Percentiles rank a stretch among this genome's conserved stretches.
These are phyloP conservation scores for Plantago elongata DNA, from an alignment of 257 asterid species.

Conservation along the genomic window DNA sequence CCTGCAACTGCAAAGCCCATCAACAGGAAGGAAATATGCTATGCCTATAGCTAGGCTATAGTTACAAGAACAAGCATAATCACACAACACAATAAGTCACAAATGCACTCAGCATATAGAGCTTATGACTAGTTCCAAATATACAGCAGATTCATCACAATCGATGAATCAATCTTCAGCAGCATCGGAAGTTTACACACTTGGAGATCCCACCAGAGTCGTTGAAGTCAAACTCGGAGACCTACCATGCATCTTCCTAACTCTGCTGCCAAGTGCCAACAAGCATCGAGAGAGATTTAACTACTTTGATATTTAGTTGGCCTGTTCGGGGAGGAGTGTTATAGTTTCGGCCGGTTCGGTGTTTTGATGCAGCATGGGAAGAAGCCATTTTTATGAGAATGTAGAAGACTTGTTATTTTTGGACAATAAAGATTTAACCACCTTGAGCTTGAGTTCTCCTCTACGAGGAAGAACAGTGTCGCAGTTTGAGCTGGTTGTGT, in stretches of 20 bases:
- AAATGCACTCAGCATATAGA: not conserved
- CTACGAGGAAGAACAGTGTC: not conserved
- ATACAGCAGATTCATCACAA: not conserved
- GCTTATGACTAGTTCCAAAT: not conserved
- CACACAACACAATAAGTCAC: not conserved
- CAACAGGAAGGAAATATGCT: not conserved
- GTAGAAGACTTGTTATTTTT: too few species aligned
- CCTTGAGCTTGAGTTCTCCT: not conserved
- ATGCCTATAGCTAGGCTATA: too few species aligned
- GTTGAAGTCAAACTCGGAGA: not conserved
- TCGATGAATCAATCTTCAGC: not conserved
- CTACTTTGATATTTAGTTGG: too few species aligned
- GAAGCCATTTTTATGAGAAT: too few species aligned
- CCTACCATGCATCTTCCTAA: not conserved
- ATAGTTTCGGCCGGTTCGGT: too few species aligned
- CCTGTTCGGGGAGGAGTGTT: too few species aligned
- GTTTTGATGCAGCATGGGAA: too few species aligned
- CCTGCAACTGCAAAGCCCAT: not conserved
- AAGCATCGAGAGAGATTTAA: not conserved
- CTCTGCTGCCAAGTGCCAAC: not conserved
- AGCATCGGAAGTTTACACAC: not conserved
- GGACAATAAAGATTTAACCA: not conserved
- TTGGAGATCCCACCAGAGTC: not conserved
- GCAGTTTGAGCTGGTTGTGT: not conserved
- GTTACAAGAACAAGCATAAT: not conserved